Percentiles rank a stretch among this genome's conserved stretches.
phyloP scores from a whole-genome alignment of 352 stramenopile species.

The Globisporangium irregulare region DNA sequence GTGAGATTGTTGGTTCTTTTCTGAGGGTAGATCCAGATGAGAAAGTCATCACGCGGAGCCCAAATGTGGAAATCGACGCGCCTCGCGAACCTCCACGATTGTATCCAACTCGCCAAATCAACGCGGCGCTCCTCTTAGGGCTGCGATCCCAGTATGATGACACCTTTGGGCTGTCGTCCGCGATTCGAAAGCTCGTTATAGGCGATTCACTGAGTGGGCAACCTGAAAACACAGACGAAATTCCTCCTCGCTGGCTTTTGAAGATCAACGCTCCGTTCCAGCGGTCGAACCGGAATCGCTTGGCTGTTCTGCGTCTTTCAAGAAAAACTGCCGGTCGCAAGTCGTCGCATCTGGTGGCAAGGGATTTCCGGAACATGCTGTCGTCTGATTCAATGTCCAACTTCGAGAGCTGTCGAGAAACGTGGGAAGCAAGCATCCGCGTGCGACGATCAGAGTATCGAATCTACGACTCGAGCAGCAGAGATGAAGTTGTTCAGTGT shows the following conservation, averaged over 20 bases:
- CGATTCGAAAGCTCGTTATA: conserved; percentile 23
- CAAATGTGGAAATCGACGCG: neutral
- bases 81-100: conserved; percentile 12
- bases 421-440: conserved; percentile 43
- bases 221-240: conserved; percentile 1
- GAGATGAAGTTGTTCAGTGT: conserved; percentile 43
- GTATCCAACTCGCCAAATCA: conserved; percentile 41
- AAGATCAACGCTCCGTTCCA: conserved; percentile 55
- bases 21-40: conserved; percentile 15
- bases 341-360: conserved; percentile 44
- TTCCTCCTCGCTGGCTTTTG: conserved; percentile 57
- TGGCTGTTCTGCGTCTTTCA: conserved; percentile 36
- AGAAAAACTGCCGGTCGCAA: conserved; percentile 32
- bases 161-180: conserved; percentile 53
- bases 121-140: conserved; percentile 47
- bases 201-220: neutral
- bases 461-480: conserved; percentile 27
- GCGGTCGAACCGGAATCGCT: conserved; percentile 47
- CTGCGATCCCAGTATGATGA: conserved; percentile 60
- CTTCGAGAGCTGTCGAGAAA: conserved; percentile 48
- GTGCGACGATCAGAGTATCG: conserved; percentile 23
- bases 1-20: conserved; percentile 36
- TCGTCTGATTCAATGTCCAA: conserved; percentile 22
- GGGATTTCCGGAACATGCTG: conserved; percentile 41
- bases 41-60: neutral